Base-by-base conservation (phyloP, 352 stramenopile species). In the Phytopythium vexans region DNA sequence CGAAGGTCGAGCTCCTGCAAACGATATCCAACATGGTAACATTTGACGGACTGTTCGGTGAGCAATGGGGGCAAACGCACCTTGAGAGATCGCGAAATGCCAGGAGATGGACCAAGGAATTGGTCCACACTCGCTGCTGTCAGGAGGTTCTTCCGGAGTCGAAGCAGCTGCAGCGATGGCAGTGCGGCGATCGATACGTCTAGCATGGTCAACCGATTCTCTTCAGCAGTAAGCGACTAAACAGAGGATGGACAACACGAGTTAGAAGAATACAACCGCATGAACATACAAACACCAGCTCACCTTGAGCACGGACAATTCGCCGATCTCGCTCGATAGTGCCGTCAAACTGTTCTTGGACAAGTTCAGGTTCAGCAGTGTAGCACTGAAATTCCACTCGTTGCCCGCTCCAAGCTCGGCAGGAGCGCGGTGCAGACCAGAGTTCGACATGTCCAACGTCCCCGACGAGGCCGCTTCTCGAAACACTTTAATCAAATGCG, bases 101-200 rank as follows among this genome's bases (percentile, higher is more conserved):
- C 47, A 10, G 49, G 54, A 8, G 52, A 59, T 4, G 52, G 42
- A 1, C 52, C 55, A 6, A 90, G 59, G 45, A 88, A 72, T 6
- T 61, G 50, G 37, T 82, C 56, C 8, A 91, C 58, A 1, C 63
- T 70, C 12, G 73, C 56, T 6, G 63, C 58, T 7, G 75, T 74
- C 14, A 94, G 66, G 38, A 77, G 68, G 43, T 94, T 92, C 55
- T 94, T 94, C 5, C 78, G 74, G 36, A 92, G 45, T 37, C 78
- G 80, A 36, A 94, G 54, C 2, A 86, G 60, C 36, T 87, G 63
- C 7, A 94, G 67, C 5, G 67, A 63, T 38, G 66, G 66, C 12
- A 94, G 62, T 15, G 49, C 40, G 37, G 64, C 66, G 32, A 92
- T 71, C 0, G 64, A 68, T 0, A 58, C 35, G 33, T 84, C 60